Conservation (phyloP, 768 basidiomycete species). For the Goffeauzyma gilvescens region DNA sequence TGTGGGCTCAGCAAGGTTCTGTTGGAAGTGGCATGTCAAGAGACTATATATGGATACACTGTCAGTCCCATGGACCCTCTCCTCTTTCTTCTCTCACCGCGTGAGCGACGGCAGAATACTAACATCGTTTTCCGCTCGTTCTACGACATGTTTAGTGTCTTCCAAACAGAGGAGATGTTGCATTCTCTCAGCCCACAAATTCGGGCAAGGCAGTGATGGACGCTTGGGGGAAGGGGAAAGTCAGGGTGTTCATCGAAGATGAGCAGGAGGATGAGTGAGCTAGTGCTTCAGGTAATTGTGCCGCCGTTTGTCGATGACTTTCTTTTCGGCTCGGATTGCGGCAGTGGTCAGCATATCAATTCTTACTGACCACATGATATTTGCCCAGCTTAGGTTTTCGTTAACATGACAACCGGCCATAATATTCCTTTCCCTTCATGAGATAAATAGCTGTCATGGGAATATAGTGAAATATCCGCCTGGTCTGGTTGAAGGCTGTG, state of each 20-base stretch:
- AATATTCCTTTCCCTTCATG: no score
- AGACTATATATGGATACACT: constrained; percentile 23
- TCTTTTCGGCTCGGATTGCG: no score
- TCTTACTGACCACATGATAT: no score
- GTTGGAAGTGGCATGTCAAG: constrained; percentile 17
- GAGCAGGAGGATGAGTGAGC: constrained; percentile 17
- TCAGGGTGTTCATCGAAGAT: constrained; percentile 30
- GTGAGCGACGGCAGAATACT: not conserved
- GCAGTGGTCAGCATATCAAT: no score
- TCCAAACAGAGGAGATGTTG: constrained; percentile 20
- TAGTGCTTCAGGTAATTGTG: no score
- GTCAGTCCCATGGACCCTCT: constrained; percentile 3
- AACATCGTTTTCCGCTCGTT: not conserved
- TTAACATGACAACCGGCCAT: no score
- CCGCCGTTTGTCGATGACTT: no score
- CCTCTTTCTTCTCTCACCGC: not conserved
- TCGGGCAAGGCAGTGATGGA: constrained; percentile 25
- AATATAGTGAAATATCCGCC: no score
- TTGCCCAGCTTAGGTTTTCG: no score
- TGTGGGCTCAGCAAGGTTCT: constrained; percentile 14
- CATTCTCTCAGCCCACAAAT: constrained; percentile 29
- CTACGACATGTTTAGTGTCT: no score
- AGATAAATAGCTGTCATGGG: no score
- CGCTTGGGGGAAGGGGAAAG: constrained; percentile 22
- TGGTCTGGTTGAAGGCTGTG: no score